phyloP scores from a whole-genome alignment of 106 monocot species.

The Phalaenopsis equestris region DNA sequence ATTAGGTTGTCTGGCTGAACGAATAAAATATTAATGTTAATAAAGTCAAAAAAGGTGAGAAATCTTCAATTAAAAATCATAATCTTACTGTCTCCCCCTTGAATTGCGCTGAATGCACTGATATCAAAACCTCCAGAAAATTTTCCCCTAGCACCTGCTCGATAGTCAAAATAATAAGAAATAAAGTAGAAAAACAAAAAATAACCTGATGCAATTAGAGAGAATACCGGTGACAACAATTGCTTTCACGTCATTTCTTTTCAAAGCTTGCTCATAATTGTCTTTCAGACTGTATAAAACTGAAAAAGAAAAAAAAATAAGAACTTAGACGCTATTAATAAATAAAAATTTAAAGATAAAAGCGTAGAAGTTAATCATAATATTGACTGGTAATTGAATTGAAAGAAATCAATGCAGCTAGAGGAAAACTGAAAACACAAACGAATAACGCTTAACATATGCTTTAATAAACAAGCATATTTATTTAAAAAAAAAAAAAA shows the following conservation, averaged over 20 bases:
- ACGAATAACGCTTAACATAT: not conserved
- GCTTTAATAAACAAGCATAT: not conserved
- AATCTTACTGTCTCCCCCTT: slow-evolving; percentile 39
- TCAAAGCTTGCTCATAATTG: slow-evolving; percentile 47
- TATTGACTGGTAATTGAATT: not conserved
- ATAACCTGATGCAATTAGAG: not conserved
- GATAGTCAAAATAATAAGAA: not conserved
- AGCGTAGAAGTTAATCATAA: not conserved
- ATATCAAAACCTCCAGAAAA: slow-evolving; percentile 91
- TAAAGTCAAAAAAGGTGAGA: slow-evolving; percentile 5
- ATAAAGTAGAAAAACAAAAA: not conserved
- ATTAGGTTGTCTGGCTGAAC: slow-evolving; percentile 48
- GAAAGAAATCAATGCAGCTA: not conserved
- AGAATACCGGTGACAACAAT: slow-evolving; percentile 53
- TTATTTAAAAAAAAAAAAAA: no score
- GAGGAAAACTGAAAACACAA: not conserved
- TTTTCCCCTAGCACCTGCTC: slow-evolving; percentile 43
- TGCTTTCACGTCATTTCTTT: slow-evolving; percentile 69
- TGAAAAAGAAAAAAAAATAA: slow-evolving; percentile 8
- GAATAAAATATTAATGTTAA: slow-evolving; percentile 4
- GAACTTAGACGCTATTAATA: not conserved
- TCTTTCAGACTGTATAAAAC: slow-evolving; percentile 60
- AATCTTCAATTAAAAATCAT: slow-evolving; percentile 4
- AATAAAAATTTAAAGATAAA: not conserved
- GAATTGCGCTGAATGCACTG: slow-evolving; percentile 40